Conservation (phyloP, 1,284 basidiomycete species). For the Ganoderma resinaceum region DNA sequence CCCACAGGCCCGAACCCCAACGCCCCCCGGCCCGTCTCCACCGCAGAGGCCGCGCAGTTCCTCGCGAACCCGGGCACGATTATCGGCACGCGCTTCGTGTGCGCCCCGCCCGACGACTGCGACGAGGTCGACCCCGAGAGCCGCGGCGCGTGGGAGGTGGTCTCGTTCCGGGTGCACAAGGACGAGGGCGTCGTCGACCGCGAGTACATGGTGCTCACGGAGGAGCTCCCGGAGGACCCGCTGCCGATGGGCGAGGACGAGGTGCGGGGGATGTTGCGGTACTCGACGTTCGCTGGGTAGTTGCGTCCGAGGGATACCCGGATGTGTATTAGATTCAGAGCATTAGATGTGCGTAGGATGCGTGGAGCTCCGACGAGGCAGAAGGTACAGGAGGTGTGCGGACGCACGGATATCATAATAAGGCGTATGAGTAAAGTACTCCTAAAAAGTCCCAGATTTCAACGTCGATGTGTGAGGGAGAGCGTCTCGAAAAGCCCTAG, state of each 20-base stretch:
- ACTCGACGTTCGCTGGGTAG: conserved; percentile 7
- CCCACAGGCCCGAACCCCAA: background rate
- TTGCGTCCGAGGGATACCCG: background rate
- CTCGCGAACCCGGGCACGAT: conserved; percentile 10
- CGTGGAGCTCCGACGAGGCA: no score
- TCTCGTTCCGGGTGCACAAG: conserved; percentile 17
- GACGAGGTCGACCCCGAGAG: conserved; percentile 3
- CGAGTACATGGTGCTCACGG: conserved; percentile 15
- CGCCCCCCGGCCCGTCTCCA: conserved; percentile 3
- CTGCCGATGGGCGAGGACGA: conserved; percentile 16
- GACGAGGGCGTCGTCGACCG: conserved; percentile 10
- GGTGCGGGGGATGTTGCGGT: conserved; percentile 6
- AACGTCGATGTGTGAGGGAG: background rate
- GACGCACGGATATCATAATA: no score
- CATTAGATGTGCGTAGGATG: background rate
- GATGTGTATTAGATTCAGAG: no score
- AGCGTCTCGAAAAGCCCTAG: background rate
- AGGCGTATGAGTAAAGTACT: no score
- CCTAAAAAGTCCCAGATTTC: background rate
- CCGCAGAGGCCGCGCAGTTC: conserved; percentile 1
- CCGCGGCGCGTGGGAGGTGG: conserved; percentile 14
- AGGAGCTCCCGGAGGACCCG: background rate
- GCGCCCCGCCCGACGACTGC: conserved; percentile 4
- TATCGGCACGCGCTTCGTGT: conserved; percentile 14
- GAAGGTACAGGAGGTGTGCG: no score